Evolutionary conservation across 2,329 filamentous ascomycete genomes (phyloP).

Genomic region (Pseudocercospora musae): DNA sequence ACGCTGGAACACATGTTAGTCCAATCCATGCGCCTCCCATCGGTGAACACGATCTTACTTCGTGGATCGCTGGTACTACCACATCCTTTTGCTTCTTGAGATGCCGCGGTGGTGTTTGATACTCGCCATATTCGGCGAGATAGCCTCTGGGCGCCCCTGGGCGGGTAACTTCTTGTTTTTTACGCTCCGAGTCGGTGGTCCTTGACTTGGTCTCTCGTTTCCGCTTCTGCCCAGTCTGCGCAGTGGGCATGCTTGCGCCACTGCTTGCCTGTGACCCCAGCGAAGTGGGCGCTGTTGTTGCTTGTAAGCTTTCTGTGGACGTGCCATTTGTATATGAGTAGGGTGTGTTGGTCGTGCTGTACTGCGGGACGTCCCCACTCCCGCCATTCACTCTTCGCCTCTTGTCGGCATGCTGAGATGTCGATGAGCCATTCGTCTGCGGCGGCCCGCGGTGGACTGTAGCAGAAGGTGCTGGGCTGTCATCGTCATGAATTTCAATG

Average conservation of each 20-base stretch:
- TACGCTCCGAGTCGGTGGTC: slow-evolving; percentile 29
- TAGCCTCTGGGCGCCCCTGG: slow-evolving; percentile 30
- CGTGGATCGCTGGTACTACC: slow-evolving; percentile 56
- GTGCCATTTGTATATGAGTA: slow-evolving; percentile 72
- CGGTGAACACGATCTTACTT: slow-evolving; percentile 43
- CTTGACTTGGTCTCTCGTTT: slow-evolving; percentile 68
- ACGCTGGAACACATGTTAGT: slow-evolving; percentile 26
- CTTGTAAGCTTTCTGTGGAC: slow-evolving; percentile 50
- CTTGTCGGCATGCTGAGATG: slow-evolving; percentile 62
- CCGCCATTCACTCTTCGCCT: slow-evolving; percentile 62
- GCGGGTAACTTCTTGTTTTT: slow-evolving; percentile 32
- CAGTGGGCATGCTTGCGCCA: slow-evolving; percentile 35
- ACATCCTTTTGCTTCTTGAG: slow-evolving; percentile 77
- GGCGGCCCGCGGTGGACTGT: slow-evolving; percentile 23
- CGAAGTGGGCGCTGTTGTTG: slow-evolving; percentile 80
- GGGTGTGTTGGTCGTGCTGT: slow-evolving; percentile 54
- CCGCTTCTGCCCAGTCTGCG: slow-evolving; percentile 76
- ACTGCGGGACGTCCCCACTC: slow-evolving; percentile 26
- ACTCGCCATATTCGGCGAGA: slow-evolving; percentile 53
- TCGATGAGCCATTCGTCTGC: slow-evolving; percentile 24
- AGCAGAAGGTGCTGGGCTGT: slow-evolving; percentile 27
- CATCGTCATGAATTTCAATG: slow-evolving; percentile 53
- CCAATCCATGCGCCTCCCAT: not conserved
- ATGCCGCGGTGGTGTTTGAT: slow-evolving; percentile 82
- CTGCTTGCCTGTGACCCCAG: slow-evolving; percentile 64